Evolutionary conservation across 345 rosid genomes (phyloP), one percentile per base, ranked within the genome.

Genomic region (Acer negundo): DNA sequence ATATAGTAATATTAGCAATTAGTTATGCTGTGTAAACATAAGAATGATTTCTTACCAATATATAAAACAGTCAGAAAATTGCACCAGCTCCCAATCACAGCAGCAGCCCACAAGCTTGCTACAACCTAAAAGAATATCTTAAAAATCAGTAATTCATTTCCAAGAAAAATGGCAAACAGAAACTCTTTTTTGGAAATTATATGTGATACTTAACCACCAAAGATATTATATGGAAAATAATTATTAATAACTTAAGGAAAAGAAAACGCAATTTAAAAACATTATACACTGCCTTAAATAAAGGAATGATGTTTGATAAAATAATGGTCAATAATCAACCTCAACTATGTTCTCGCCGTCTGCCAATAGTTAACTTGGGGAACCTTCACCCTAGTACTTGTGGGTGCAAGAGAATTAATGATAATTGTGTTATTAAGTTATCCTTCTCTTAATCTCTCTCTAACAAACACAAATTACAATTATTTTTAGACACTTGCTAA

Each of bases 71-170:
- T 94, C 61, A 97, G 84, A 77, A 97, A 93, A 77, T 90, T 94
- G 90, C 93, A 97, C 87, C 97, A 97, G 90, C 96, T 94, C 73
- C 99, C 97, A n/a, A 94, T 80, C 20, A 97, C 81, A 64, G 98
- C 97, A 67, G 90, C 91, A 75, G 47, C 81, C 94, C 90, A 93
- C 80, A 97, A 85, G 85, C 97, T 86, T 67, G 64, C 74, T 15
- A 80, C 77, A 63, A 86, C 94, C 99, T 97, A 89, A n/a, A 67
- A 82, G 28, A 44, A 65, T 12, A 51, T 53, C 17, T 13, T 53
- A 20, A n/a, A 70, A 51, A 69, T 69, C 22, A 23, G 38, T 61
- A 49, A 59, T 10, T 49, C 40, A 23, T 80, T 28, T 46, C 73
- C 65, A 46, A 47, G 67, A 70, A 23, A 38, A 20, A 3, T 8